Evolutionary conservation across 257 asterid species (phyloP).

Genomic region (Primulina huaijiensis): DNA sequence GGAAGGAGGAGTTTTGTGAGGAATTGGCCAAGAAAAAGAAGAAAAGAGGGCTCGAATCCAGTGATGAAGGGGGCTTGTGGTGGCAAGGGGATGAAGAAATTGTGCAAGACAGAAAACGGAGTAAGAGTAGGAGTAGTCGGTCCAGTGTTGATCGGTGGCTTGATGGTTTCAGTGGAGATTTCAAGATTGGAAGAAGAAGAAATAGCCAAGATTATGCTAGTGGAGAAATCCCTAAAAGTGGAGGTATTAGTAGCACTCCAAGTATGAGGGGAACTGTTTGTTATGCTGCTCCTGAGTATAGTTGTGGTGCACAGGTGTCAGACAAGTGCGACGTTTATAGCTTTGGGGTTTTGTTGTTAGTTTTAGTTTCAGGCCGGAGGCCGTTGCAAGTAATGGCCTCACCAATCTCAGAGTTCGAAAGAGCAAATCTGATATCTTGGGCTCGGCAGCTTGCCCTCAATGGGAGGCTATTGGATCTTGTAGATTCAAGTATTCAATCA

Average conservation of each 20-base stretch:
- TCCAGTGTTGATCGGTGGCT: conserved; percentile 79
- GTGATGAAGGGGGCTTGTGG: conserved; percentile 56
- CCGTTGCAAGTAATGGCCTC: conserved; percentile 93
- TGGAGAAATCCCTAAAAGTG: conserved; percentile 77
- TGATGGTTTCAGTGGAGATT: conserved; percentile 83
- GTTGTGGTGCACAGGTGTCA: conserved; percentile 71
- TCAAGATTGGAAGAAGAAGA: conserved; percentile 57
- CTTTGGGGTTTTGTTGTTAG: conserved; percentile 79
- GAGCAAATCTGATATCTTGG: conserved; percentile 93
- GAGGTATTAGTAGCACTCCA: conserved; percentile 92
- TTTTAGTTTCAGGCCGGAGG: conserved; percentile 70
- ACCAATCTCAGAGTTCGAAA: conserved; percentile 84
- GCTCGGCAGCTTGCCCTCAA: conserved; percentile 75
- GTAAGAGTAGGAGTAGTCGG: conserved; percentile 52
- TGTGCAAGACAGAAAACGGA: conserved; percentile 49
- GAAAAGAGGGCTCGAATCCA: conserved; percentile 36
- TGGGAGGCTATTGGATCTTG: conserved; percentile 48
- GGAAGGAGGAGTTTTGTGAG: conserved; percentile 94
- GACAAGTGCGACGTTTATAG: conserved; percentile 87
- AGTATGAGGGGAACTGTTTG: conserved; percentile 98
- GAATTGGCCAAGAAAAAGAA: conserved; percentile 76
- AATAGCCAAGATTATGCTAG: conserved; percentile 70
- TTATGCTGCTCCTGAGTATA: conserved; percentile 80
- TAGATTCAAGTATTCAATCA: not conserved
- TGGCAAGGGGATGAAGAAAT: conserved; percentile 76